These are phyloP conservation scores for Podosphaera xanthii DNA, from an alignment of 2,329 filamentous ascomycete genomes.

Conservation along the genomic window DNA sequence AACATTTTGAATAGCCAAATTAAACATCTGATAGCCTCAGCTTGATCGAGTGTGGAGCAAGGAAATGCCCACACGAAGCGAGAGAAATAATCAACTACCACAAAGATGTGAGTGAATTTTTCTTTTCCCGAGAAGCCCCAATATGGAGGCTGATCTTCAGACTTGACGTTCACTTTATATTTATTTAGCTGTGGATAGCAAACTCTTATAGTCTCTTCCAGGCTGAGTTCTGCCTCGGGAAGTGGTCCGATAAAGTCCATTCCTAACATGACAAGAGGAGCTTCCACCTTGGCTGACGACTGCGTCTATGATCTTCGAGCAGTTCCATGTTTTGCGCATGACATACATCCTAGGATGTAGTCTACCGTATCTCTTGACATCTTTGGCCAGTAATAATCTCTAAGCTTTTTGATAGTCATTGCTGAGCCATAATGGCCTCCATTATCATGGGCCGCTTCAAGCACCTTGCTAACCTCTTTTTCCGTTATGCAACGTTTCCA, in stretches of 20 bases:
- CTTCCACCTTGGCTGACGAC: neutral
- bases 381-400: neutral
- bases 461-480: neutral
- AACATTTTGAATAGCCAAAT: neutral
- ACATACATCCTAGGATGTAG: conserved; percentile 1
- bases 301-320: neutral
- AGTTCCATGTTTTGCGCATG: neutral
- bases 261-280: neutral
- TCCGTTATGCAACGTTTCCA: neutral
- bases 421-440: neutral
- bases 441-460: neutral
- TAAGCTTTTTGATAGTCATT: neutral
- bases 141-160: neutral
- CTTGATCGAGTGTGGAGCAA: neutral
- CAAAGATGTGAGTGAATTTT: neutral
- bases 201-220: neutral
- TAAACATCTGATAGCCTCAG: neutral
- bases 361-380: neutral
- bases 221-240: neutral
- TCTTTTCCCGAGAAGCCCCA: neutral
- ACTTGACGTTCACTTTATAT: neutral
- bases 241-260: neutral
- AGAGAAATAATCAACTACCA: conserved; percentile 1
- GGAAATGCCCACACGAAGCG: neutral
- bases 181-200: neutral